Evolutionary conservation across 192 early-diverging fungal genomes (phyloP).

Genomic region (Radiomyces spectabilis): DNA sequence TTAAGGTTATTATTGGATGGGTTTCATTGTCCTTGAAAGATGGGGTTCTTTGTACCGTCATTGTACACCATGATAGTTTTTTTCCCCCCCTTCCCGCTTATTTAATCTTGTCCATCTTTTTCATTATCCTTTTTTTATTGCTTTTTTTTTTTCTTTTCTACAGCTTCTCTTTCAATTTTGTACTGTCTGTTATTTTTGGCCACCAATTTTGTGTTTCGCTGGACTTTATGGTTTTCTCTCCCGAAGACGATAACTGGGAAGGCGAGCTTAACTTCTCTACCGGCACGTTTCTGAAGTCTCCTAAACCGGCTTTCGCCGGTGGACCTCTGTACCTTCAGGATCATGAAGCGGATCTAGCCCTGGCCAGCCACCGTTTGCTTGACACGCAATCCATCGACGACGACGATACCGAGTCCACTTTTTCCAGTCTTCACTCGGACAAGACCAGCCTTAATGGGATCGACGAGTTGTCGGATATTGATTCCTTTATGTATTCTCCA

Average conservation of each 20-base stretch:
- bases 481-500: too few relatives aligned
- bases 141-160: slow-evolving; percentile 1
- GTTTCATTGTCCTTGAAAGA: not conserved
- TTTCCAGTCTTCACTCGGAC: not conserved
- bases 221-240: too few relatives aligned
- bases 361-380: not conserved
- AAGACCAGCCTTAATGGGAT: not conserved
- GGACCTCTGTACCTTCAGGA: not conserved
- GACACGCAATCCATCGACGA: not conserved
- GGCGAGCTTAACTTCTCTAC: not conserved
- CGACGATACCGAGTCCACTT: not conserved
- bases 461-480: not conserved
- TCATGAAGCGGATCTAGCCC: not conserved
- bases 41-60: too few relatives aligned
- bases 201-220: not conserved
- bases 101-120: not conserved
- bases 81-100: not conserved
- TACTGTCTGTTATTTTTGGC: not conserved
- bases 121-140: not conserved
- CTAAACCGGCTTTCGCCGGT: too few relatives aligned
- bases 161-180: not conserved
- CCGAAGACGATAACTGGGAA: not conserved
- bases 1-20: too few relatives aligned
- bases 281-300: not conserved
- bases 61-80: not conserved